Evolutionary conservation across 305 asterid species (phyloP).

Genomic region (Euphrasia arctica): DNA sequence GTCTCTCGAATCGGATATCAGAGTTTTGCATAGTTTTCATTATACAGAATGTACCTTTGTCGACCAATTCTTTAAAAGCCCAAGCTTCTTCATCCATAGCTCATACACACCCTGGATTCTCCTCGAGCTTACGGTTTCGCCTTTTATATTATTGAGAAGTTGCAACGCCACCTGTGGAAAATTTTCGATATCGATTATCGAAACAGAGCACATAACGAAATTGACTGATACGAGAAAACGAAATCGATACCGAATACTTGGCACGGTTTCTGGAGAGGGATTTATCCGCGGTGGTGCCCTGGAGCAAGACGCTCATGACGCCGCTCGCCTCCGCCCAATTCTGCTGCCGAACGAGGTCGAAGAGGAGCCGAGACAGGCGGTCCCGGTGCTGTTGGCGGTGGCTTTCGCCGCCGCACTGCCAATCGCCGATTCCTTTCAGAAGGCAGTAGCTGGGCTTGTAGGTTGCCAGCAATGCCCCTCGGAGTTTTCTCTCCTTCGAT

Average conservation of each 20-base stretch:
- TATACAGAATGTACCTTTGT: constrained; percentile 1
- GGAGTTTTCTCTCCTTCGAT: constrained; percentile 26
- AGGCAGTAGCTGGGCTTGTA: constrained; percentile 59
- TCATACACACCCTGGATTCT: constrained; percentile 50
- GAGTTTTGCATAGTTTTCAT: neutral
- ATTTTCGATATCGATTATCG: neutral
- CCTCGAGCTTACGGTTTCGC: constrained; percentile 33
- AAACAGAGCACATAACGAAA: constrained; percentile 2
- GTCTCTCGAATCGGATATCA: neutral
- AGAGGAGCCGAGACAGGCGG: constrained; percentile 44
- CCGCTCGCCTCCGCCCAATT: constrained; percentile 83
- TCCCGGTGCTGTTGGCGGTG: constrained; percentile 48
- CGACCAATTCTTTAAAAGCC: constrained; percentile 38
- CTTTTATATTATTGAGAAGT: constrained; percentile 50
- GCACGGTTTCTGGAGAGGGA: constrained; percentile 49
- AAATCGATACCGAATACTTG: constrained; percentile 56
- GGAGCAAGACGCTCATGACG: constrained; percentile 63
- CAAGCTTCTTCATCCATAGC: constrained; percentile 66
- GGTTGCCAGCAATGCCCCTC: constrained; percentile 36
- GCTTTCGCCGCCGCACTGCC: constrained; percentile 32
- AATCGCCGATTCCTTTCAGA: constrained; percentile 44
- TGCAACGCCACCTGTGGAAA: constrained; percentile 66
- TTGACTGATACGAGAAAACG: neutral
- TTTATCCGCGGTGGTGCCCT: constrained; percentile 41
- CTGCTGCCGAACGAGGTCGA: constrained; percentile 38